Evolutionary conservation across 2,329 filamentous ascomycete species (phyloP), one percentile per base, ranked within the genome.

Genomic region (Didymella pinodella): DNA sequence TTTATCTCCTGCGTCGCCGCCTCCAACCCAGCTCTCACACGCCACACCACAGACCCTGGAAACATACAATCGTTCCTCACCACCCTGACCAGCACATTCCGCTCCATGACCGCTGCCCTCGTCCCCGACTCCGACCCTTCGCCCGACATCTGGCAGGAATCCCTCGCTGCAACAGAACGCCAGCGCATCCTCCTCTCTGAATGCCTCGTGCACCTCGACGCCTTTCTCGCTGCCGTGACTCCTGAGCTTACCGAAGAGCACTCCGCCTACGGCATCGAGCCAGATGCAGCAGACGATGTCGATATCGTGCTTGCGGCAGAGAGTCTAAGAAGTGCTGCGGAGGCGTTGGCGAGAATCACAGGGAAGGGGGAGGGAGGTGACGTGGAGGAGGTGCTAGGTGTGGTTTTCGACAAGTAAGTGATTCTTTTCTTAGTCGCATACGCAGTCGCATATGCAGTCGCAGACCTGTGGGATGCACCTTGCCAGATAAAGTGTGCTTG

Each of bases 321-420:
- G 77, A 88, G 93, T 72, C 82, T 99, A 54, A 88, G 95, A 43
- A 68, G 68, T n/a, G 74, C 73, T 12, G 74, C 72, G 38, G 72
- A 75, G n/a, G 63, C 70, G 16, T 61, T 76, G n/a, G 90, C 92
- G 2, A 87, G 88, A 57, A 96, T 98, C 68, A 98, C 93, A 0
- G 95, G 95, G 0, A 87, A 87, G 54, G 93, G 93, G 0, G 91
- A 93, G 68, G 86, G 85, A 40, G 91, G 93, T 2, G 94, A 98
- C 77, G 92, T 98, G 16, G 94, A 99, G 75, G 95, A 98, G 73
- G 92, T 99, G 7, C 80, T 99, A 44, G 95, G 95, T 0, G 93
- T 99, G 22, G 93, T 99, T 4, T 99, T 99, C 80, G 94, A 98
- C 77, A 98, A 96, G 91, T 96, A 80, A 83, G 86, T 86, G 10